Base-by-base conservation (phyloP, 1,139 yeast genomes). In the Saccharomyces pastorianus region DNA sequence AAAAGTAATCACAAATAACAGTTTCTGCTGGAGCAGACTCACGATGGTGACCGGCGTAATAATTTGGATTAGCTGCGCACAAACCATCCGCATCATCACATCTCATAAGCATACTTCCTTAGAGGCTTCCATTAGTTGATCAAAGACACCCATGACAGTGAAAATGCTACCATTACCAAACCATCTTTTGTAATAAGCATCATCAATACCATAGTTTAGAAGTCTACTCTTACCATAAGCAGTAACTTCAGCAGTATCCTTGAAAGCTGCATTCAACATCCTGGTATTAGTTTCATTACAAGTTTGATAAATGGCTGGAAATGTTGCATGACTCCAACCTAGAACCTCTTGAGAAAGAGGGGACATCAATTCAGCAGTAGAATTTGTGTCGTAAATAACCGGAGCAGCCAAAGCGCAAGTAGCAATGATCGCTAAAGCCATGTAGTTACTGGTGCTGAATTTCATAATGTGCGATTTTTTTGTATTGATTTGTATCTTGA, bases 31-130 rank as follows among this genome's bases (percentile, higher is more conserved):
- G 59, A 23, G 61, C 72, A 53, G 71, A 70, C 29, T 63, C 67
- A 50, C 75, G 72, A 64, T 74, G 67, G 52, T 73, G 72, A 34
- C 76, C 75, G 7, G 75, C 74, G 69, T 72, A 72, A 20, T 72
- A 71, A 50, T 55, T 62, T 53, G 58, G 56, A 41, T 65, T 64
- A 7, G 58, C 58, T 17, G 59, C 57, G 61, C 76, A 73, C 53
- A 70, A 68, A 0, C 68, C 70, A 55, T 73, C 76, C 20, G 63
- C 59, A 53, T 72, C 68, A 52, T 73, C 76, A 64, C 76, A 73
- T 47, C 75, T 64, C 59, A 71, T 67, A 27, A 71, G 48, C 26
- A 65, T 57, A 13, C 63, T 62, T 50, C 63, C 60, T 73, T 69
- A 47, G 71, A 70, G 41, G 69, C 71, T 47, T 64, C 62, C 14